These are phyloP conservation scores for Oryza rufipogon DNA, from an alignment of 176 grass and related monocot genomes.

Conservation along the genomic window DNA sequence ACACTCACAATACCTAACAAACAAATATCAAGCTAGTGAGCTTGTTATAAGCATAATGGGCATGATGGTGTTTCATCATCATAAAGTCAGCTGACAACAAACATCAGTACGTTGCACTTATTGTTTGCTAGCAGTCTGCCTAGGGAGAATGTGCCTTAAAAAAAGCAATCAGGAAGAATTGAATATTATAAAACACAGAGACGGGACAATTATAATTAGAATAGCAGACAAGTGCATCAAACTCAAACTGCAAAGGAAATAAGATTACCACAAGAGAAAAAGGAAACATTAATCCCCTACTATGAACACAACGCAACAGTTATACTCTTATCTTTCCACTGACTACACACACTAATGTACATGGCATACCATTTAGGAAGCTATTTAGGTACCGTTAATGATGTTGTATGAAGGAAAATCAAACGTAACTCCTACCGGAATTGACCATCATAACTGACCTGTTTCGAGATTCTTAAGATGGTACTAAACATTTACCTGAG, in stretches of 20 bases:
- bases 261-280: background rate
- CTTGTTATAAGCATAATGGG: slow-evolving; percentile 12
- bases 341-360: background rate
- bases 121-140: background rate
- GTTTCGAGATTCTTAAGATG: slow-evolving; percentile 27
- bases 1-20: slow-evolving; percentile 76
- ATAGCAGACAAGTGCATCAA: slow-evolving; percentile 7
- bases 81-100: slow-evolving; percentile 11
- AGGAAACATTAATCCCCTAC: slow-evolving; percentile 12
- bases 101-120: background rate
- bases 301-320: background rate
- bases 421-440: background rate
- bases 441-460: slow-evolving; percentile 12
- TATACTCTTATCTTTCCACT: slow-evolving; percentile 7
- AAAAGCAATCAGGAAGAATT: background rate
- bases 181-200: slow-evolving; percentile 18
- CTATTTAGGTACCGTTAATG: slow-evolving; percentile 13
- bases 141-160: background rate
- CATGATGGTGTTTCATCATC: slow-evolving; percentile 6
- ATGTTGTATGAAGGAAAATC: background rate
- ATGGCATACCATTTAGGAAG: background rate
- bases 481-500: slow-evolving; percentile 1
- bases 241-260: slow-evolving; percentile 16
- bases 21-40: slow-evolving; percentile 23
- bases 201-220: slow-evolving; percentile 14